Base-by-base conservation (phyloP, 306 rosid genomes). In the Fagus crenata region DNA sequence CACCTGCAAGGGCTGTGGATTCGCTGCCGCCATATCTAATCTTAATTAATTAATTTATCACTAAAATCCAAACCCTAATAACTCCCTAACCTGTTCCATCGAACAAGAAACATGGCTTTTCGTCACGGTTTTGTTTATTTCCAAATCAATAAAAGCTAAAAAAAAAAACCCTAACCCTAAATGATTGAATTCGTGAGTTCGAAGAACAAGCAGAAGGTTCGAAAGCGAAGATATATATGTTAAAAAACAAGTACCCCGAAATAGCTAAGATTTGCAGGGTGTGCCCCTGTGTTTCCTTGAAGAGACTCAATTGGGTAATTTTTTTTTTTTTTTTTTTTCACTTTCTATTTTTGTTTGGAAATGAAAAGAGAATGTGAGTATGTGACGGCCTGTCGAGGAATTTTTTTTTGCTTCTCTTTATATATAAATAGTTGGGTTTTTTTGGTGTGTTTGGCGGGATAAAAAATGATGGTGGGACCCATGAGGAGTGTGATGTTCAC, bases 1-100 rank as follows among this genome's bases (percentile, higher is more conserved):
- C 76, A 85, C 86, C 70, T 85, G 96, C 76, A 89, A 67, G 67
- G 95, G 96, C 74, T 85, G 95, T 40, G 93, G 88, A 79, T 90
- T 92, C 55, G 85, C 88, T 7, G 91, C 87, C 68, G 91, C 89
- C 98, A 93, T 91, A 22, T 22, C 28, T 22, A 22, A 22, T 22
- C 28, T 22, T 22, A 22, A 22, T 22, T 22, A 22, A 22, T 22
- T 22, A 22, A 22, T 22, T 22, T 22, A 22, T 22, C 28, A 22
- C 28, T 22, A 22, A 22, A 22, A 22, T 60, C 59, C 75, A 85
- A 91, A 84, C 90, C 91, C 95, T 87, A 90, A 80, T 87, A 90
- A 80, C 72, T 75, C 65, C 8, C 43, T 64, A 68, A 81, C 78
- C 79, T 61, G 80, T 67, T 86, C 83, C 88, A 75, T 83, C 53